phyloP scores from a whole-genome alignment of 2,329 filamentous ascomycete genomes.

The Zelopaecilomyces penicillatus region DNA sequence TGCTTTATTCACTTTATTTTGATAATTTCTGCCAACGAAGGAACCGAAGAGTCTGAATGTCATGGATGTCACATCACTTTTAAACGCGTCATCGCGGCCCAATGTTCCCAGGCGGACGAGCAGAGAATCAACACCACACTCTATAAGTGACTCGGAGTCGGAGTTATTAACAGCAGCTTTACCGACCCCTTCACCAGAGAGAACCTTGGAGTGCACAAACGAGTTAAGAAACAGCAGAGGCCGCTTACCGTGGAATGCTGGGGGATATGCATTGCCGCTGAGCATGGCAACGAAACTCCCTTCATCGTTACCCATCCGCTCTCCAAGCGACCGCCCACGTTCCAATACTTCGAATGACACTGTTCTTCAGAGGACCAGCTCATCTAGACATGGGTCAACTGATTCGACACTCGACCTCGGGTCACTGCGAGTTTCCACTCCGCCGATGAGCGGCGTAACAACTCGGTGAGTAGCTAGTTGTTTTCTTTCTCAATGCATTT shows the following conservation, averaged over 20 bases:
- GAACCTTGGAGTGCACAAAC: not conserved
- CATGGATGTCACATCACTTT: constrained; percentile 35
- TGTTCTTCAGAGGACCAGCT: constrained; percentile 14
- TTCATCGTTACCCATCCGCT: constrained; percentile 14
- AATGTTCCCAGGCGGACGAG: constrained; percentile 2
- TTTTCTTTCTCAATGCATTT: too few species aligned
- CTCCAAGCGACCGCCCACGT: constrained; percentile 16
- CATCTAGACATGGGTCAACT: constrained; percentile 15
- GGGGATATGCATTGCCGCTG: constrained; percentile 39
- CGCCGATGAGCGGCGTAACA: too few species aligned
- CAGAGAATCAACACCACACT: constrained; percentile 10
- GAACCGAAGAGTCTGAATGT: too few species aligned
- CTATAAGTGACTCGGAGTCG: not conserved
- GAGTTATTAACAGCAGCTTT: constrained; percentile 7
- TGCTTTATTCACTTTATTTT: too few species aligned
- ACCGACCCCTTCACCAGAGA: constrained; percentile 27
- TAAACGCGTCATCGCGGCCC: constrained; percentile 26
- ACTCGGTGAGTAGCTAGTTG: too few species aligned
- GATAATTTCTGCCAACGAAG: too few species aligned
- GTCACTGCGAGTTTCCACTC: too few species aligned
- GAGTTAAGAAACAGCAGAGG: constrained; percentile 14
- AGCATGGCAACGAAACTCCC: constrained; percentile 29
- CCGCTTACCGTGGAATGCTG: constrained; percentile 44
- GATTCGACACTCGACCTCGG: constrained; percentile 14
- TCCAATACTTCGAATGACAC: constrained; percentile 13